Base-by-base conservation (phyloP, 371 early-diverging fungal genomes). In the Mortierella sp. region DNA sequence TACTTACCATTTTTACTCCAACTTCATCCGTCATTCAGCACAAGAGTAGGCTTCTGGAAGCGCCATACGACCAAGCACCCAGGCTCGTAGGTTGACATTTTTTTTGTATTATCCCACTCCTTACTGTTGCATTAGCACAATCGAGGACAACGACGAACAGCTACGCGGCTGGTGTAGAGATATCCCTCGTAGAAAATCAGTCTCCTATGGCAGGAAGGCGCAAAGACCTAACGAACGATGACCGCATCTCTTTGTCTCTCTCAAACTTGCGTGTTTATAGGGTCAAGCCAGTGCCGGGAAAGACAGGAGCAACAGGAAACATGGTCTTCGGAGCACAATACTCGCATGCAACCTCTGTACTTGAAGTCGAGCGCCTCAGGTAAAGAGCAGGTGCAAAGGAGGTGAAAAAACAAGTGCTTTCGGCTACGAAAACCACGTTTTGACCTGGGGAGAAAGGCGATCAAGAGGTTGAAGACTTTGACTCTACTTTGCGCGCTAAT, bases 321-420 rank as follows among this genome's bases (percentile, higher is more conserved):
- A 87, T 82, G 87, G 83, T 86, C 38, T 86, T 86, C 74, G 87
- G 87, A 31, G 87, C 87, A 24, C 87, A 86, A 55, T 86, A 86
- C 52, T 86, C 87, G n/a, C 87, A 86, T 65, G 80, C 82, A 2
- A 86, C 87, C 21, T 80, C 87, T 24, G 76, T 82, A 1, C 60
- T 80, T n/a, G 87, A 86, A 34, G 87, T 86, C 3, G 87, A 86
- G 21, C 87, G 87, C 28, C 70, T 86, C 21, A 82, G 83, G 83
- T 80, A 86, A 72, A 45, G 26, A 38, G 3, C 48, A 21, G 9
- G 19, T 60, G 16, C 76, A 68, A 31, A 7, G 14, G 45, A 1
- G 19, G 0, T 9, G 31, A 16, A 1, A 21, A 28, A 26, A 65
- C 44, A 24, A 42, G n/a, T 50, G 1, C 42, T 8, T 44, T 8